Evolutionary conservation across 345 rosid genomes (phyloP).

Genomic region (Pseudoturritis turrita): DNA sequence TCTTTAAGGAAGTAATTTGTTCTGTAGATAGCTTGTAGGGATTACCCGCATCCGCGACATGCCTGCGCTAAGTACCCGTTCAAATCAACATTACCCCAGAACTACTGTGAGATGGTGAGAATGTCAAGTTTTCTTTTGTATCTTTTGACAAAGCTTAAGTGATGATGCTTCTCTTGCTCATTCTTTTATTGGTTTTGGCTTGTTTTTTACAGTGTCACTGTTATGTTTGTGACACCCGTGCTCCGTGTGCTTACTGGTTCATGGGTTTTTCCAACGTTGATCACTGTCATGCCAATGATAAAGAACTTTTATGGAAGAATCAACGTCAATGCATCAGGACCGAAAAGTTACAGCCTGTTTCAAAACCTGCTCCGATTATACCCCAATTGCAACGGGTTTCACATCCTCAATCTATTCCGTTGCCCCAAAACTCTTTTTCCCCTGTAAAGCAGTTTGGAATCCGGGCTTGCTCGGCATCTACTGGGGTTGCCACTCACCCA

Average conservation of each 20-base stretch:
- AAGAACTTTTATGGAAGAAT: conserved; percentile 50
- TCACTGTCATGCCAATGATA: conserved; percentile 84
- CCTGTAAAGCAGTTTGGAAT: conserved; percentile 13
- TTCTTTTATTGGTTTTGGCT: neutral
- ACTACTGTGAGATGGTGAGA: conserved; percentile 57
- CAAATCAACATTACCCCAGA: conserved; percentile 46
- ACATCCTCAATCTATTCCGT: neutral
- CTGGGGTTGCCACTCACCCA: conserved; percentile 6
- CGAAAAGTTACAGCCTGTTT: conserved; percentile 15
- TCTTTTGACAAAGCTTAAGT: neutral
- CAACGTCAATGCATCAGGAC: conserved; percentile 37
- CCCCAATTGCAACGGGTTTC: conserved; percentile 4
- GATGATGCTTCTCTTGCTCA: neutral
- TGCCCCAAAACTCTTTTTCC: neutral
- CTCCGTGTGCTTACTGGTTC: conserved; percentile 67
- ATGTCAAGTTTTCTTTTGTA: neutral
- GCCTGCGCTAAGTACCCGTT: conserved; percentile 61
- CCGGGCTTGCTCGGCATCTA: conserved; percentile 38
- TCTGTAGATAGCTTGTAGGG: conserved; percentile 79
- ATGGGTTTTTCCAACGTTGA: conserved; percentile 29
- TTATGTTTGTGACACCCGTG: conserved; percentile 71
- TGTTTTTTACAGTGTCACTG: conserved; percentile 62
- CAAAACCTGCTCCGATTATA: conserved; percentile 6
- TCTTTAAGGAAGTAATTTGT: neutral
- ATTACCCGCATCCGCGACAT: conserved; percentile 84